Evolutionary conservation across 2,329 filamentous ascomycete species (phyloP).

Genomic region (Mycocentrospora acerina): DNA sequence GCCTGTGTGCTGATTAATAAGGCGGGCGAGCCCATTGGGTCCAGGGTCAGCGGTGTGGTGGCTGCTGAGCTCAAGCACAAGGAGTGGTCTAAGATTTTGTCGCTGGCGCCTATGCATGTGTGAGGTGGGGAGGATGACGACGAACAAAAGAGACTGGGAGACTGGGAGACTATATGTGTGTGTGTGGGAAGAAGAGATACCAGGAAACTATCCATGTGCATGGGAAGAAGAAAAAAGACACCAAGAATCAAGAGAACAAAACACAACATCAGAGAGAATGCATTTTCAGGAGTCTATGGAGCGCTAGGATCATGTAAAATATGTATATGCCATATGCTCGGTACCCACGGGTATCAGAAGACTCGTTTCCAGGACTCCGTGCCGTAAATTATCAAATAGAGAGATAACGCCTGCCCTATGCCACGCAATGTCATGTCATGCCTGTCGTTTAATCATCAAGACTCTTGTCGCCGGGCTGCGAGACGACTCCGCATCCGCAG

Average conservation of each 20-base stretch:
- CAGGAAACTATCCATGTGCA: too few species aligned
- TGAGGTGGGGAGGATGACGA: slow-evolving; percentile 40
- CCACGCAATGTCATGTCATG: slow-evolving; percentile 8
- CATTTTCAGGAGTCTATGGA: slow-evolving; percentile 25
- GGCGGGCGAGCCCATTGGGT: slow-evolving; percentile 90
- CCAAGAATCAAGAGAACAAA: too few species aligned
- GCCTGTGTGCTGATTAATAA: slow-evolving; percentile 98
- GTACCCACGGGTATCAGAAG: slow-evolving; percentile 41
- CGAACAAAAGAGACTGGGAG: too few species aligned
- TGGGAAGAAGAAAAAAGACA: too few species aligned
- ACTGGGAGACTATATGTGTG: too few species aligned
- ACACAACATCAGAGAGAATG: slow-evolving; percentile 6
- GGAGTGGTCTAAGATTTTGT: slow-evolving; percentile 98
- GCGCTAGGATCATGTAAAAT: slow-evolving; percentile 25
- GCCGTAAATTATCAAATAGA: slow-evolving; percentile 24
- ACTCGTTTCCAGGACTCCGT: slow-evolving; percentile 30
- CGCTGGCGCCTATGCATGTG: slow-evolving; percentile 82
- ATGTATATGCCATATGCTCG: slow-evolving; percentile 30
- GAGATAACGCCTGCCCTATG: slow-evolving; percentile 37
- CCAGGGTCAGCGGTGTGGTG: slow-evolving; percentile 73
- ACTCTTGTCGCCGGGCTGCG: slow-evolving; percentile 43
- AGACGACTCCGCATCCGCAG: slow-evolving; percentile 89
- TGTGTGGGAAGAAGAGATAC: too few species aligned
- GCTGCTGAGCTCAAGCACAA: slow-evolving; percentile 85
- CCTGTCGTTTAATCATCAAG: slow-evolving; percentile 11